phyloP scores from a whole-genome alignment of 257 asterid genomes.

The Jacaranda mimosifolia region DNA sequence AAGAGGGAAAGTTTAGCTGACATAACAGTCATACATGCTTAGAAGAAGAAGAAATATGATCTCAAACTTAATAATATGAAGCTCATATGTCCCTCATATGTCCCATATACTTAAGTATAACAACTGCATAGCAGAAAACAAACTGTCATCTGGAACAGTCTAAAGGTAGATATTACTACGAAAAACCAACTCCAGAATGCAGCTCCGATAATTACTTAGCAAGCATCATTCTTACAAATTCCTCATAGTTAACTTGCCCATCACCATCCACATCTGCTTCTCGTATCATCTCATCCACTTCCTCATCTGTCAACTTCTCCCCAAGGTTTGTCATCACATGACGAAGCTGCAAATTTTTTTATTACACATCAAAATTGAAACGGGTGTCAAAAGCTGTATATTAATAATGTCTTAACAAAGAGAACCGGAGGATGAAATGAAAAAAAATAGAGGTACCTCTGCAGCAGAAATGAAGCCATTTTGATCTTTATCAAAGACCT shows the following conservation, averaged over 20 bases:
- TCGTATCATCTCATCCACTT: slow-evolving; percentile 27
- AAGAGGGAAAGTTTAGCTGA: too few relatives aligned
- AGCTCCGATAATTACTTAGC: slow-evolving; percentile 1
- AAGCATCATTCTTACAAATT: slow-evolving; percentile 17
- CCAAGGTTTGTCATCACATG: slow-evolving; percentile 29
- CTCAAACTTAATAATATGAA: too few relatives aligned
- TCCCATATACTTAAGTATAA: too few relatives aligned
- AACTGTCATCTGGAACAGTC: too few relatives aligned
- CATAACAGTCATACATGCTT: too few relatives aligned
- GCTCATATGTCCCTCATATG: too few relatives aligned
- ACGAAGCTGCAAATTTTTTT: neutral
- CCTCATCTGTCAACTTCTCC: slow-evolving; percentile 27
- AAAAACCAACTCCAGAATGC: neutral
- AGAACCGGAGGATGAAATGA: too few relatives aligned
- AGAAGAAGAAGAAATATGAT: too few relatives aligned
- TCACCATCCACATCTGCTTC: slow-evolving; percentile 28
- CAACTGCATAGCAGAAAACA: too few relatives aligned
- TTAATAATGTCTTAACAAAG: neutral
- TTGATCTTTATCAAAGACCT: slow-evolving; percentile 25
- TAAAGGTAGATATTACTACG: neutral
- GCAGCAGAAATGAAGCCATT: slow-evolving; percentile 29
- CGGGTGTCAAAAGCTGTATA: neutral
- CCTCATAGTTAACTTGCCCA: slow-evolving; percentile 28
- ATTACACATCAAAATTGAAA: neutral
- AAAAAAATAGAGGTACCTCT: neutral